Conservation (phyloP, 495 filamentous ascomycete genomes). For the Aspergillus sclerotioniger region DNA sequence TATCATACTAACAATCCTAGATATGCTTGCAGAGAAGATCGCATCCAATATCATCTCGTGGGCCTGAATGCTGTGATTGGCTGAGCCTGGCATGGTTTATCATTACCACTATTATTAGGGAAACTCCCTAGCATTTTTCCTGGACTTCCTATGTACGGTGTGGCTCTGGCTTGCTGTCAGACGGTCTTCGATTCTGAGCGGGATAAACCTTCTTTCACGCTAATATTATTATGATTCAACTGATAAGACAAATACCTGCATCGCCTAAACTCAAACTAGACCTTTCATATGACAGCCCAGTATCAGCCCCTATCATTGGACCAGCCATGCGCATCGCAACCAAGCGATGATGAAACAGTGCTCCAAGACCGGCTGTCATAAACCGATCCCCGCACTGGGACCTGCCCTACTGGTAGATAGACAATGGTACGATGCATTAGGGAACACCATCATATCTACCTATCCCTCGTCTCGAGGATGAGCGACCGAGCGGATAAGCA, state of each 20-base stretch:
- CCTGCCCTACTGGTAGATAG: not conserved
- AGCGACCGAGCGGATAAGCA: too few species aligned
- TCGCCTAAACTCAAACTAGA: not conserved
- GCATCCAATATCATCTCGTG: conserved; percentile 46
- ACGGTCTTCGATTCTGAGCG: not conserved
- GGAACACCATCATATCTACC: not conserved
- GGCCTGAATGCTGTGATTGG: not conserved
- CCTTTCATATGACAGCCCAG: not conserved
- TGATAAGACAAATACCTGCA: not conserved
- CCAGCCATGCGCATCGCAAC: not conserved
- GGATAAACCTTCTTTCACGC: not conserved
- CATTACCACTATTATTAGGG: not conserved
- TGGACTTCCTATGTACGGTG: not conserved
- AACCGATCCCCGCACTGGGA: not conserved
- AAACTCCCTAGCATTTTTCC: not conserved
- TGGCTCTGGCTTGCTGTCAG: not conserved
- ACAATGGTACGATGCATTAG: not conserved
- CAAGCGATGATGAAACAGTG: not conserved
- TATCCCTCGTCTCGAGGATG: not conserved
- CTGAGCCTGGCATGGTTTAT: not conserved
- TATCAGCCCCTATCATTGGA: not conserved
- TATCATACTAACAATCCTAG: conserved; percentile 19
- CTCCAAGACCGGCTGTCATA: not conserved
- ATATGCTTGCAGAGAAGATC: conserved; percentile 63
- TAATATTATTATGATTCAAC: not conserved